A percentile compares a stretch with the other conserved stretches of the same genome.
Evolutionary conservation across 2,329 filamentous ascomycete genomes (phyloP).

Genomic region (Plectosphaerella sp.): DNA sequence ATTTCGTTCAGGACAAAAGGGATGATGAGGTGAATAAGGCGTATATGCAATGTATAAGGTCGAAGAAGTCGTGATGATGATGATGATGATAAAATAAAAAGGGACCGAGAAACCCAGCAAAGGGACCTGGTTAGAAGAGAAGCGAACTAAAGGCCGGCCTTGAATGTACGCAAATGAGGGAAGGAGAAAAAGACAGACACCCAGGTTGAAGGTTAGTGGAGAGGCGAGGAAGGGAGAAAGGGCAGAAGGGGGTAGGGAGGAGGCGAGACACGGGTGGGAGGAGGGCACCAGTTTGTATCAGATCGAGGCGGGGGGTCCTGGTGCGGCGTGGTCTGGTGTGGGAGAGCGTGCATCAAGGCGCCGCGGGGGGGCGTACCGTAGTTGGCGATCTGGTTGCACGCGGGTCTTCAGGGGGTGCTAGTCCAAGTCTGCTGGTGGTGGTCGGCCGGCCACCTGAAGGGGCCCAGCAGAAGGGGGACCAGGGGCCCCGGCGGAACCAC

Average conservation of each 20-base stretch:
- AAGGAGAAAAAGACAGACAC: slow-evolving; percentile 1
- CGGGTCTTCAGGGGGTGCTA: too few relatives aligned
- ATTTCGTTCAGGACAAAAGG: not conserved
- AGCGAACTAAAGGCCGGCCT: slow-evolving; percentile 1
- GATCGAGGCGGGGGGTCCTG: not conserved
- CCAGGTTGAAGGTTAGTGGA: not conserved
- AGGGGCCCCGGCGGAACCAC: not conserved
- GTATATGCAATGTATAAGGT: too few relatives aligned
- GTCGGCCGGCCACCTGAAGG: not conserved
- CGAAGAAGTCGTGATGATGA: too few relatives aligned
- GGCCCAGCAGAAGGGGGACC: not conserved
- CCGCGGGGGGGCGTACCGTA: not conserved
- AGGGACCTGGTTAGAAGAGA: not conserved
- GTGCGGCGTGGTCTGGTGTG: not conserved
- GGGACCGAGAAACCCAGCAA: not conserved
- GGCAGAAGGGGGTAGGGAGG: not conserved
- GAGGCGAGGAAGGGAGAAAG: slow-evolving; percentile 4
- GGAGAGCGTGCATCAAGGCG: not conserved
- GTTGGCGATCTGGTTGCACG: not conserved
- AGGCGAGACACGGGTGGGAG: not conserved
- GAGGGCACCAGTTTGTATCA: not conserved
- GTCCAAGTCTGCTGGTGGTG: not conserved
- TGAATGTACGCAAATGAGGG: not conserved
- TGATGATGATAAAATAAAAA: not conserved
- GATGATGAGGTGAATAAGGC: not conserved